Evolutionary conservation across 2,329 filamentous ascomycete genomes (phyloP).

Genomic region (Pseudogymnoascus sp.): DNA sequence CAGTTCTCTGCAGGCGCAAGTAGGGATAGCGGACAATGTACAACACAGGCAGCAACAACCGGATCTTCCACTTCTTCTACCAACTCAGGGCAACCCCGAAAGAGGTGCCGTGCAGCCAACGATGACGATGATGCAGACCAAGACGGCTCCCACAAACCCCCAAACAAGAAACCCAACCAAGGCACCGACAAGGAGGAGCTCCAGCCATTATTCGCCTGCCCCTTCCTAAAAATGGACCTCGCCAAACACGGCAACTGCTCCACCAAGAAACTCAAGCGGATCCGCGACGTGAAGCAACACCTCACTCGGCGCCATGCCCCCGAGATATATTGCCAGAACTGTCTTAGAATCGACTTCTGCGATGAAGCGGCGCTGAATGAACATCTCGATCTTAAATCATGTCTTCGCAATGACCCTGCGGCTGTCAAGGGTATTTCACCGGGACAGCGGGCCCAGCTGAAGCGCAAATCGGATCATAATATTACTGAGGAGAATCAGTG

Average conservation of each 20-base stretch:
- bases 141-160: background rate
- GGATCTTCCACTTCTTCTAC: background rate
- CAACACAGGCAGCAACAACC: background rate
- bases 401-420: background rate
- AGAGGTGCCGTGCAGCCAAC: background rate
- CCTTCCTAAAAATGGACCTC: conserved; percentile 7
- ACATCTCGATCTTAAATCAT: conserved; percentile 5
- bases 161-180: background rate
- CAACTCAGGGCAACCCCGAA: background rate
- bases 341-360: conserved; percentile 5
- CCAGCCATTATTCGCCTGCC: conserved; percentile 10
- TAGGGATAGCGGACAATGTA: background rate
- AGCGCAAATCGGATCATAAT: conserved; percentile 9
- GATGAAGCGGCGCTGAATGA: background rate
- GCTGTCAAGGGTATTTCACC: conserved; percentile 8
- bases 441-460: conserved; percentile 2
- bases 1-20: background rate
- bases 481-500: conserved; percentile 11
- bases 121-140: conserved; percentile 7
- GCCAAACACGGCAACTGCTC: background rate
- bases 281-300: conserved; percentile 13
- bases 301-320: conserved; percentile 11
- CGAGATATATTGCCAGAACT: conserved; percentile 11
- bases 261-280: conserved; percentile 6
- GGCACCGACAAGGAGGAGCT: background rate